Conservation (phyloP, 345 rosid genomes). For the Bruguiera sexangula region DNA sequence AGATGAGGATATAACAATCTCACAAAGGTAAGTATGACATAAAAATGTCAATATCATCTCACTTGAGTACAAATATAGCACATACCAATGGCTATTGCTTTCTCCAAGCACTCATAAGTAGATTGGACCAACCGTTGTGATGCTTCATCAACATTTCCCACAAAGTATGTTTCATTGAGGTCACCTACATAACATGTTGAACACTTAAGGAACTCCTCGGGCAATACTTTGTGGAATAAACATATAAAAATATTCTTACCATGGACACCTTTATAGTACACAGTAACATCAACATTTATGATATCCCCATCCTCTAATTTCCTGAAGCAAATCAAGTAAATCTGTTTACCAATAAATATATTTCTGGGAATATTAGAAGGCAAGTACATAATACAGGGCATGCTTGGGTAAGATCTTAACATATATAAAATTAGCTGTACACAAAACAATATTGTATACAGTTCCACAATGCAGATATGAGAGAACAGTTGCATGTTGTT, state of each 20-base stretch:
- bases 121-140: constrained; percentile 77
- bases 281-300: constrained; percentile 83
- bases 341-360: background rate
- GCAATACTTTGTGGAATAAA: background rate
- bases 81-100: constrained; percentile 82
- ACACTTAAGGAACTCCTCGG: constrained; percentile 3
- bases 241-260: constrained; percentile 43
- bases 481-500: background rate
- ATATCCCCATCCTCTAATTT: constrained; percentile 94
- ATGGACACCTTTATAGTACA: constrained; percentile 87
- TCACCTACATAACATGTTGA: constrained; percentile 54
- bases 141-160: constrained; percentile 90
- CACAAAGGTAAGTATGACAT: too few species aligned
- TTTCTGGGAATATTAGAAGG: background rate
- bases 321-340: constrained; percentile 41
- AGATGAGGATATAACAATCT: too few species aligned
- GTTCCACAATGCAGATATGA: background rate
- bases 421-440: background rate
- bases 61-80: background rate
- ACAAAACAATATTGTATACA: background rate
- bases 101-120: constrained; percentile 91
- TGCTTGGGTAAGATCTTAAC: background rate
- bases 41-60: too few species aligned
- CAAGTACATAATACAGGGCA: too few species aligned
- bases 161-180: constrained; percentile 92